phyloP scores from a whole-genome alignment of 1,284 basidiomycete genomes.

The Exobasidium rhododendri region DNA sequence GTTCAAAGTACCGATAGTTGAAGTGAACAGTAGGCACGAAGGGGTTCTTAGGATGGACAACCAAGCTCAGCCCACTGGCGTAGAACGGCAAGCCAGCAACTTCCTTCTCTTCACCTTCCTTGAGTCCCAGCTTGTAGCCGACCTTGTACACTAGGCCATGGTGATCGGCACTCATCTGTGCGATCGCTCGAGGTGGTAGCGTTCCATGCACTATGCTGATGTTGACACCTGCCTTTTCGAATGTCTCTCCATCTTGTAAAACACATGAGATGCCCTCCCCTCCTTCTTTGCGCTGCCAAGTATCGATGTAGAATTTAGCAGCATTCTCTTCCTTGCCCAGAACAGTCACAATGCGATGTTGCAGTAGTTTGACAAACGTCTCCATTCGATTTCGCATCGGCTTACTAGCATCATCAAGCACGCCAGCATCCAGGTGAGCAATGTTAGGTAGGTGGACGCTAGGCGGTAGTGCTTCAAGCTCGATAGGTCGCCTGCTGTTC shows the following conservation, averaged over 20 bases:
- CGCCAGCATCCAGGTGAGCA: conserved; percentile 33
- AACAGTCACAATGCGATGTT: conserved; percentile 74
- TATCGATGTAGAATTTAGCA: conserved; percentile 74
- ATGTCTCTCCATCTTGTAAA: conserved; percentile 68
- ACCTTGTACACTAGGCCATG: conserved; percentile 58
- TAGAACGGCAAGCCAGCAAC: conserved; percentile 77
- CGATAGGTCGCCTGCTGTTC: neutral
- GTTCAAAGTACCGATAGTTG: conserved; percentile 97
- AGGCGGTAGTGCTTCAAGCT: neutral
- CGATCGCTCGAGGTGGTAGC: conserved; percentile 81
- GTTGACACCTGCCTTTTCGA: conserved; percentile 97
- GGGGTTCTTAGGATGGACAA: conserved; percentile 90
- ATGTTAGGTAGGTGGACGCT: conserved; percentile 30
- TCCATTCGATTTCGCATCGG: conserved; percentile 69
- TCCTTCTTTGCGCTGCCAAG: conserved; percentile 78
- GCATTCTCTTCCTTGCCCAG: conserved; percentile 72
- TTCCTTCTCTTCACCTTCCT: conserved; percentile 64
- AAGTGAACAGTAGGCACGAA: conserved; percentile 74
- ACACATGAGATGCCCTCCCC: conserved; percentile 86
- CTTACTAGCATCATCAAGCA: conserved; percentile 32
- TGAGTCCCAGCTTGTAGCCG: conserved; percentile 38
- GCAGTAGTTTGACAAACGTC: conserved; percentile 73
- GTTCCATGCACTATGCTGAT: conserved; percentile 86
- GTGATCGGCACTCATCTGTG: conserved; percentile 92
- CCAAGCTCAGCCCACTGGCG: conserved; percentile 83